Percentiles rank a stretch among this genome's conserved stretches.
Evolutionary conservation across 768 basidiomycete genomes (phyloP).

Genomic region (Leccinum obscurum): DNA sequence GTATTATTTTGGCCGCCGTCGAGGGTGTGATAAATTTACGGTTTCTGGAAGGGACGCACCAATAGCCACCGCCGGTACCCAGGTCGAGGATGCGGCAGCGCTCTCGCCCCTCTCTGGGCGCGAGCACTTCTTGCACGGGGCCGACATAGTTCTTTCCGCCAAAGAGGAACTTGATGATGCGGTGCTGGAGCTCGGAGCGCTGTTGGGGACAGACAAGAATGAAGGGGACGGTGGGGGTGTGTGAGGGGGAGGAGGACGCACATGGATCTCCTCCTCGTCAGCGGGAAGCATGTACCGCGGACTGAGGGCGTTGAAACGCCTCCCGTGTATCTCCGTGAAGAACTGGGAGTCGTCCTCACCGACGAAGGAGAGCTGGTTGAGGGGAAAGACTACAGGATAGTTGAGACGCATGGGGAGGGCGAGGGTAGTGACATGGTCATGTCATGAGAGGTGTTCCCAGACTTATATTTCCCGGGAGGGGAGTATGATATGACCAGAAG

Average conservation of each 20-base stretch:
- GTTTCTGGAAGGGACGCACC: conserved; percentile 39
- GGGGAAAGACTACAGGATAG: conserved; percentile 35
- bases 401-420: conserved; percentile 28
- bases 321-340: conserved; percentile 54
- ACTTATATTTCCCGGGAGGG: conserved; percentile 33
- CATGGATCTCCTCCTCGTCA: conserved; percentile 66
- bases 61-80: conserved; percentile 65
- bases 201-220: conserved; percentile 26
- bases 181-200: conserved; percentile 65
- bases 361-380: conserved; percentile 38
- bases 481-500: conserved; percentile 38
- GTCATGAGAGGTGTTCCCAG: conserved; percentile 15
- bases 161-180: conserved; percentile 67
- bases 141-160: conserved; percentile 65
- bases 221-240: neutral
- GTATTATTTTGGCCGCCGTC: conserved; percentile 3
- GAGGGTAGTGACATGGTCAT: conserved; percentile 25
- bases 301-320: conserved; percentile 57
- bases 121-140: conserved; percentile 57
- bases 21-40: neutral
- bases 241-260: conserved; percentile 22
- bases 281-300: conserved; percentile 61
- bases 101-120: conserved; percentile 33
- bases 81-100: conserved; percentile 56
- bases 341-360: conserved; percentile 49